Conservation (phyloP, 1,284 basidiomycete species). For the Trichosporon coremiiforme region DNA sequence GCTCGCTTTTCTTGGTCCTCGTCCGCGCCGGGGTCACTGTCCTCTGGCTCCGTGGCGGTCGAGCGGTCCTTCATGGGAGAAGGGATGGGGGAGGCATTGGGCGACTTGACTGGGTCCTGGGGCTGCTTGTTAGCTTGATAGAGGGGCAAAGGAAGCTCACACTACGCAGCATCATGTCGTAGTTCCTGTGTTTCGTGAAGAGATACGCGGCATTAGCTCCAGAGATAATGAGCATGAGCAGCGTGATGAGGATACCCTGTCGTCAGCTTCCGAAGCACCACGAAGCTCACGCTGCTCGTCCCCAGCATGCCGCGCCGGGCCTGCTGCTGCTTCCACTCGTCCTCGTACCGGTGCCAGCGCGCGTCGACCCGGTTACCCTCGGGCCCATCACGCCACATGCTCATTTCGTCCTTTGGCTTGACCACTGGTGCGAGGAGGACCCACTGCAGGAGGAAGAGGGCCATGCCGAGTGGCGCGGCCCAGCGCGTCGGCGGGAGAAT, state of each 20-base stretch:
- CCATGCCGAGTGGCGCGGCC: slow-evolving; percentile 47
- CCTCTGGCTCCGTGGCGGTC: background rate
- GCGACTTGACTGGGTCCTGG: slow-evolving; percentile 40
- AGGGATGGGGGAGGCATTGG: slow-evolving; percentile 47
- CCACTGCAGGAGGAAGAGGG: slow-evolving; percentile 45
- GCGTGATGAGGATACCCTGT: slow-evolving; percentile 42
- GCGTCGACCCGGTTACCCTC: slow-evolving; percentile 34
- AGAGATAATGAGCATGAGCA: slow-evolving; percentile 39
- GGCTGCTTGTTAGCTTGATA: slow-evolving; percentile 30
- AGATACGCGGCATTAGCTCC: slow-evolving; percentile 47
- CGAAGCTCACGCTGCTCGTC: slow-evolving; percentile 38
- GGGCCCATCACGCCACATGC: slow-evolving; percentile 28
- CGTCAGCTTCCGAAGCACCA: slow-evolving; percentile 5
- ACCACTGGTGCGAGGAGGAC: slow-evolving; percentile 45
- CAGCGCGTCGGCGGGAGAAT: slow-evolving; percentile 42
- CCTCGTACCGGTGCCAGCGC: slow-evolving; percentile 46
- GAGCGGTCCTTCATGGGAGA: slow-evolving; percentile 23
- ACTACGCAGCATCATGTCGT: slow-evolving; percentile 52
- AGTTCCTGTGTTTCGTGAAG: slow-evolving; percentile 49
- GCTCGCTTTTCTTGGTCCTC: background rate
- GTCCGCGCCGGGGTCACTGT: background rate
- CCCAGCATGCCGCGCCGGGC: slow-evolving; percentile 32
- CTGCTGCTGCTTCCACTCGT: slow-evolving; percentile 27
- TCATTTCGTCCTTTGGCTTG: slow-evolving; percentile 12
- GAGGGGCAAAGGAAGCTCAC: slow-evolving; percentile 30